Conservation (phyloP, 495 filamentous ascomycete species). For the Massariosphaeria phaeospora region DNA sequence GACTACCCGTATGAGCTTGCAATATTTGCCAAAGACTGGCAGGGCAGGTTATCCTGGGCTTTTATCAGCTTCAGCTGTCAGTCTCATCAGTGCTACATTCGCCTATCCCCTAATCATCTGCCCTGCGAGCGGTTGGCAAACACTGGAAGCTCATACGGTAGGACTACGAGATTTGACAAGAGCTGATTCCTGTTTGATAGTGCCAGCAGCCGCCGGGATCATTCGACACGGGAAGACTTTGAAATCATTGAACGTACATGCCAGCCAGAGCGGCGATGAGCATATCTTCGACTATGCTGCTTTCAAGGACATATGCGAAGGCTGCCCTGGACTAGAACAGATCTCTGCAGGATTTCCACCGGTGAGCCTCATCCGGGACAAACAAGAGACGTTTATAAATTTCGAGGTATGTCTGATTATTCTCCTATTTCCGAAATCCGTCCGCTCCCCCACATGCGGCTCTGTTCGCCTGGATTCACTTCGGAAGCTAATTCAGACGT, state of each 20-base stretch:
- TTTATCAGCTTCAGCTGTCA: no score
- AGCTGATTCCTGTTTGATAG: constrained; percentile 2
- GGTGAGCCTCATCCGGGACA: constrained; percentile 31
- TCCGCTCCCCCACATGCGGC: neutral
- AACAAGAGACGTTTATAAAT: constrained; percentile 31
- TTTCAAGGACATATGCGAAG: constrained; percentile 39
- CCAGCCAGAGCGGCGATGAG: constrained; percentile 33
- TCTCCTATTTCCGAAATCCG: neutral
- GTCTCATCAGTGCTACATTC: no score
- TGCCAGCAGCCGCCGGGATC: constrained; percentile 38
- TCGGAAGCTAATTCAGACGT: constrained; percentile 28
- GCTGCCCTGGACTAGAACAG: constrained; percentile 37
- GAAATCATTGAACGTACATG: constrained; percentile 37
- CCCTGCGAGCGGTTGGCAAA: no score
- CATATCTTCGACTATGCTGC: constrained; percentile 35
- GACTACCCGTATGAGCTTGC: no score
- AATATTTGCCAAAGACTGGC: no score
- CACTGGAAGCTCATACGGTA: no score
- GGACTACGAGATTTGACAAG: no score
- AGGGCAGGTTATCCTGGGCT: no score
- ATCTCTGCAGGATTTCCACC: constrained; percentile 37
- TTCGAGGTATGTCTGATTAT: constrained; percentile 31
- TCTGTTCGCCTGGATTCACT: constrained; percentile 4
- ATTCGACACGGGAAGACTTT: constrained; percentile 39
- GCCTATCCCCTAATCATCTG: no score